Evolutionary conservation across 129 eudicot genomes (phyloP).

Genomic region (Silybum marianum): DNA sequence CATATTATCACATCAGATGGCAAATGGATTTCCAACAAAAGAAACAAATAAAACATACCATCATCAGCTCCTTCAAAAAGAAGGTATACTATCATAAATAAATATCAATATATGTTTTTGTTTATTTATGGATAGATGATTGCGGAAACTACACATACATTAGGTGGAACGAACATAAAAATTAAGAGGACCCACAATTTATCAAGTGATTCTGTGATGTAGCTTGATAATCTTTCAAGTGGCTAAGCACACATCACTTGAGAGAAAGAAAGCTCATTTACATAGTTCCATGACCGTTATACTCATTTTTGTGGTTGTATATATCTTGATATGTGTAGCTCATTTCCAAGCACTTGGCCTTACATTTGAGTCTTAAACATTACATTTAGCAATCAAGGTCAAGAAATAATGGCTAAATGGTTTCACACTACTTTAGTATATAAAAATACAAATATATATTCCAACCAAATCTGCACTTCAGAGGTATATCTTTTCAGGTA

Average conservation of each 20-base stretch:
- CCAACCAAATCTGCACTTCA: not conserved
- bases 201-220: not conserved
- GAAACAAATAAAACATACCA: not conserved
- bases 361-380: not conserved
- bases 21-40: not conserved
- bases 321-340: not conserved
- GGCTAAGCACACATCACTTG: not conserved
- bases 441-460: too few relatives aligned
- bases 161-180: not conserved
- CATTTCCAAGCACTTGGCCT: not conserved
- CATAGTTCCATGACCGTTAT: not conserved
- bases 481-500: not conserved
- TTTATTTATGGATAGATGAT: not conserved
- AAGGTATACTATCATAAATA: not conserved
- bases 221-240: not conserved
- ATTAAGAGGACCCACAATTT: not conserved
- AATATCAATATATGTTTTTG: not conserved
- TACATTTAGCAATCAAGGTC: not conserved
- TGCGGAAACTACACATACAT: not conserved
- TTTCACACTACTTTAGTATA: not conserved
- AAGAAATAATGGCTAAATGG: not conserved
- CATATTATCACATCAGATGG: conserved; percentile 10
- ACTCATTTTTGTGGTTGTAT: not conserved
- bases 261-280: not conserved
- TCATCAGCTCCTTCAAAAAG: not conserved